Base-by-base conservation (phyloP, 352 stramenopile genomes). In the Phytophthora pinifolia region DNA sequence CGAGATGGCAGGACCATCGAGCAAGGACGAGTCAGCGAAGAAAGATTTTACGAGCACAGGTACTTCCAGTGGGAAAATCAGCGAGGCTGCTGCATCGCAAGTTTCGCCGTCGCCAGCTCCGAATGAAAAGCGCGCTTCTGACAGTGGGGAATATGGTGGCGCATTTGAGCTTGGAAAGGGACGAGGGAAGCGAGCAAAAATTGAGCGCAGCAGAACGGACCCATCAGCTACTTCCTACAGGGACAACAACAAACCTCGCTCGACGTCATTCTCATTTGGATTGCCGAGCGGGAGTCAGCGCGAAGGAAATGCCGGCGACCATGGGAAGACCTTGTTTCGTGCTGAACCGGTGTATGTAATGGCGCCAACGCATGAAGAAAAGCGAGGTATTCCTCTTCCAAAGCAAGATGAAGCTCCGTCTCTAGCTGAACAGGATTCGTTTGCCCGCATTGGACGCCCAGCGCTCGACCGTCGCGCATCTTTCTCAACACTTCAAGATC, bases 401-500 rank as follows among this genome's bases (percentile, higher is more conserved):
- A 64, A 79, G 15, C 56, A 46, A 37, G 31, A 9, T 14, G 22
- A 46, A n/a, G 18, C 44, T 2, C 50, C 55, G 15, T 22, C 55
- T 46, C 37, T 47, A 17, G 47, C 35, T 12, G 48, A 62, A 14
- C 68, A 72, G 22, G 59, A 46, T 44, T 65, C 39, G 29, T 59
- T 49, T 8, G 42, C 39, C 33, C 35, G 14, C 54, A 52, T 29
- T 6, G 59, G 22, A 32, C 60, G 73, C 2, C 69, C 59, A 20
- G 50, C 29, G 8, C 67, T 88, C 12, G 75, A 87, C 55, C 75
- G 76, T 18, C 75, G 77, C 33, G 59, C 64, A 5, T 88, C 79
- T 2, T 83, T 83, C 43, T 68, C 56, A 31, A 63, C 42, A 13
- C 32, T 61, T 14, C 25, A 44, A 39, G 61, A 62, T 34, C 46